phyloP scores from a whole-genome alignment of 169 alveolate species.

The Cardiosporidium cionae region DNA sequence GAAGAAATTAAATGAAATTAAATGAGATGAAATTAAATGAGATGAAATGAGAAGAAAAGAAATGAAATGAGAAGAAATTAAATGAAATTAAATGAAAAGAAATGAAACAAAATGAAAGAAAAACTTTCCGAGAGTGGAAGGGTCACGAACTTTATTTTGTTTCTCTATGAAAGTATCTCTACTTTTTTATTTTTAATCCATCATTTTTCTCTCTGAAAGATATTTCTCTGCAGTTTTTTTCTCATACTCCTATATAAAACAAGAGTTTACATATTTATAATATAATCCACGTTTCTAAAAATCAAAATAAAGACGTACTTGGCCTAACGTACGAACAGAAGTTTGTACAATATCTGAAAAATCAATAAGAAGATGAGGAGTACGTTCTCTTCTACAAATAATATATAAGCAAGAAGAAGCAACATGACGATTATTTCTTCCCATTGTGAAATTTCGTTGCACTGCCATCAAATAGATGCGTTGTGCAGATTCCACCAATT shows the following conservation, averaged over 20 bases:
- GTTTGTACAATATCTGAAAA: slow-evolving; percentile 86
- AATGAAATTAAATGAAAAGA: not conserved
- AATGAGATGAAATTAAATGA: not conserved
- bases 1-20: not conserved
- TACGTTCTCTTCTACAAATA: slow-evolving; percentile 82
- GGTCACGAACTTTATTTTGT: slow-evolving; percentile 39
- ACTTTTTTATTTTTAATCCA: too few species aligned
- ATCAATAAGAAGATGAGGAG: slow-evolving; percentile 87
- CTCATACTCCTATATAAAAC: too few species aligned
- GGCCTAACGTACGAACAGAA: slow-evolving; percentile 80
- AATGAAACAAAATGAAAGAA: not conserved
- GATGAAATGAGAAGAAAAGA: not conserved
- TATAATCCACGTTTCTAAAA: too few species aligned
- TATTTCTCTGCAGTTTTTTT: too few species aligned
- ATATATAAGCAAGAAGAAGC: slow-evolving; percentile 90
- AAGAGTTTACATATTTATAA: too few species aligned
- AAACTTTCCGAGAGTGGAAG: not conserved
- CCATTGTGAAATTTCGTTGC: slow-evolving; percentile 86
- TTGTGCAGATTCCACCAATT: slow-evolving; percentile 78
- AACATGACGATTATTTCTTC: slow-evolving; percentile 82
- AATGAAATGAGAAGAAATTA: not conserved
- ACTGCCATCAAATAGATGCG: slow-evolving; percentile 83
- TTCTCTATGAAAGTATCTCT: too few species aligned
- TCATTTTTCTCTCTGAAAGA: too few species aligned
- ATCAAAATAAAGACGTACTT: slow-evolving; percentile 75